Percentiles rank a stretch among this genome's conserved stretches.
phyloP scores from a whole-genome alignment of 768 basidiomycete species.

The Boletus rubroflammeus region DNA sequence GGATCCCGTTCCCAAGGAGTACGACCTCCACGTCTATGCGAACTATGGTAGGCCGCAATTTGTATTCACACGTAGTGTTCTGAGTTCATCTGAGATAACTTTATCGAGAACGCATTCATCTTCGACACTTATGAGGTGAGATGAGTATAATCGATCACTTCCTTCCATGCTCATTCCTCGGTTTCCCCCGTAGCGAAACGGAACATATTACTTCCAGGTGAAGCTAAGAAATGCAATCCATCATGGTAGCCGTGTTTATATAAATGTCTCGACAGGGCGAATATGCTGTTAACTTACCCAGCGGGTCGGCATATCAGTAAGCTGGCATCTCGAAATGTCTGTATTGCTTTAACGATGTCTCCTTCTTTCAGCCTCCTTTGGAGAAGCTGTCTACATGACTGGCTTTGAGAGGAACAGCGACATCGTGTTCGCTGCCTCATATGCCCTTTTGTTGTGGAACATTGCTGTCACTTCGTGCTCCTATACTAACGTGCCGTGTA shows the following conservation, averaged over 20 bases:
- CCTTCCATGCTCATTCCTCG: neutral
- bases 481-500: neutral
- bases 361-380: conserved; percentile 37
- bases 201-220: conserved; percentile 51
- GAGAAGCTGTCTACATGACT: conserved; percentile 66
- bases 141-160: neutral
- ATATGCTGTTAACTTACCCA: conserved; percentile 51
- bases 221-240: neutral
- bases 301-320: conserved; percentile 48
- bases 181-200: conserved; percentile 42
- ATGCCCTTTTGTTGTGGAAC: conserved; percentile 54
- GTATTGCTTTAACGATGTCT: neutral
- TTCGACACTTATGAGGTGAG: conserved; percentile 43
- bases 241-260: neutral
- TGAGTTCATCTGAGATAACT: conserved; percentile 30
- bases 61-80: neutral
- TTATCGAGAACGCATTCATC: conserved; percentile 44
- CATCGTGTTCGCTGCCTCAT: conserved; percentile 57
- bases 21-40: conserved; percentile 55
- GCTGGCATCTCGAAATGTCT: conserved; percentile 1
- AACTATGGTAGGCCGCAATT: conserved; percentile 31
- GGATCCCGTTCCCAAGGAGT: conserved; percentile 47
- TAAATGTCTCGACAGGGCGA: conserved; percentile 38
- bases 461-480: conserved; percentile 28
- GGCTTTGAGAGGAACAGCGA: conserved; percentile 58